Percentiles rank a stretch among this genome's conserved stretches.
These are phyloP conservation scores for Ballota nigra DNA, from an alignment of 257 asterid genomes.

Conservation along the genomic window DNA sequence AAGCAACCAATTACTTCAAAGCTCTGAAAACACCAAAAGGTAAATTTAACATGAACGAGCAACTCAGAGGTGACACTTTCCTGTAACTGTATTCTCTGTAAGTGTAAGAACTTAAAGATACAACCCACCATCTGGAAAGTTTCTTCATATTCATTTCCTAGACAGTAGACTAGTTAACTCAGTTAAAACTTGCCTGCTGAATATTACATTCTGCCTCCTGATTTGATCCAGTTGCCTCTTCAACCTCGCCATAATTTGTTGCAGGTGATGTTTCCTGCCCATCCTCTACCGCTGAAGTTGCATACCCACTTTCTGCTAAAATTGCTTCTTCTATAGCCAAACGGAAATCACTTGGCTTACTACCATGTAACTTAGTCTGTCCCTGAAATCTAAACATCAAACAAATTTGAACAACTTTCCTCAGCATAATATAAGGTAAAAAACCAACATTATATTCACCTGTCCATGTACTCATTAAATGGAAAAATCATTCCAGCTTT, in stretches of 20 bases:
- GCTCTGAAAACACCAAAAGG: constrained; percentile 2
- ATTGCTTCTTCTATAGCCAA: constrained; percentile 88
- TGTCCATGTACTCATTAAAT: constrained; percentile 72
- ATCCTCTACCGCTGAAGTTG: constrained; percentile 31
- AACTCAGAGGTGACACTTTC: not conserved
- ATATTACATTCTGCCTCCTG: constrained; percentile 56
- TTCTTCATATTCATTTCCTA: not conserved
- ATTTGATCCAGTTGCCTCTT: constrained; percentile 79
- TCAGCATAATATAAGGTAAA: constrained; percentile 12
- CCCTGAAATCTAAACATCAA: constrained; percentile 72
- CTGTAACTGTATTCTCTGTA: not conserved
- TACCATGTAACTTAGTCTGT: constrained; percentile 88
- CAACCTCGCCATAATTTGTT: constrained; percentile 38
- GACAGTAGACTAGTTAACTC: not conserved
- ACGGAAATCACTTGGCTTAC: constrained; percentile 74
- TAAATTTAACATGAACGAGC: not conserved
- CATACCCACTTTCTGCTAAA: constrained; percentile 56
- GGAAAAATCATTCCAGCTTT: constrained; percentile 92
- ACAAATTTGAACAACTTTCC: constrained; percentile 13
- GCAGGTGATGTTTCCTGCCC: constrained; percentile 40
- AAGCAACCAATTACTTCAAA: not conserved
- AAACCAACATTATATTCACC: constrained; percentile 45
- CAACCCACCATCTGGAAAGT: constrained; percentile 23
- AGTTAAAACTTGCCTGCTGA: constrained; percentile 61
- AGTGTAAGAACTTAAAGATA: not conserved